A percentile compares a stretch with the other conserved stretches of the same genome.
phyloP scores from a whole-genome alignment of 2,329 filamentous ascomycete species.

The Daldinia eschscholtzii region DNA sequence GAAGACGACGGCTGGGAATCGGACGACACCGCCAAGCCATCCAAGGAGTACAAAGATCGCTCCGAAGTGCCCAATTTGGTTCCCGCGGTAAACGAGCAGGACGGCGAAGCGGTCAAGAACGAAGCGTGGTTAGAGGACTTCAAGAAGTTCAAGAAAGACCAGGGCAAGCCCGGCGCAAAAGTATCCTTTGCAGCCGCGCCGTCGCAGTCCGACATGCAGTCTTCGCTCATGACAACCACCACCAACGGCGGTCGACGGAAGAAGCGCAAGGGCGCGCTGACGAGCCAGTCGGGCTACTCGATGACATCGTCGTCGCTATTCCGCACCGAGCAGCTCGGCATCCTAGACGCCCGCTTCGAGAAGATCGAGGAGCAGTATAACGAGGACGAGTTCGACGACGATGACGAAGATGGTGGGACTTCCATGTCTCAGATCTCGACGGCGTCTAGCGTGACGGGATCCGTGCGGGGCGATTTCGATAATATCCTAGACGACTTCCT shows the following conservation, averaged over 20 bases:
- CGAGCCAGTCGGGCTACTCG: slow-evolving; percentile 86
- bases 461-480: slow-evolving; percentile 84
- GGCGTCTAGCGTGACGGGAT: slow-evolving; percentile 75
- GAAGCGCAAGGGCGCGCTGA: slow-evolving; percentile 95
- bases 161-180: slow-evolving; percentile 62
- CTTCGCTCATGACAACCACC: slow-evolving; percentile 79
- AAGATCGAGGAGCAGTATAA: slow-evolving; percentile 82
- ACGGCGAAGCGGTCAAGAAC: slow-evolving; percentile 66
- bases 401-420: slow-evolving; percentile 63
- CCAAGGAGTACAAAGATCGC: slow-evolving; percentile 64
- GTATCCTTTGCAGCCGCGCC: slow-evolving; percentile 56
- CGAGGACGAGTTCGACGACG: slow-evolving; percentile 56
- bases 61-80: slow-evolving; percentile 65
- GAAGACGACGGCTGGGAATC: slow-evolving; percentile 91
- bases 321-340: slow-evolving; percentile 85
- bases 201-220: slow-evolving; percentile 74
- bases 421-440: slow-evolving; percentile 73
- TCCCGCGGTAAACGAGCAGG: slow-evolving; percentile 46
- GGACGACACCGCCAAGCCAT: slow-evolving; percentile 88
- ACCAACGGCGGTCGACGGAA: slow-evolving; percentile 85
- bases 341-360: slow-evolving; percentile 92
- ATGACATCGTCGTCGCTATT: slow-evolving; percentile 92
- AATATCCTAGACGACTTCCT: slow-evolving; percentile 94
- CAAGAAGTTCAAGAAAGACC: slow-evolving; percentile 91
- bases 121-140: slow-evolving; percentile 94